Base-by-base conservation (phyloP, 257 asterid species). In the Penstemon davidsonii region DNA sequence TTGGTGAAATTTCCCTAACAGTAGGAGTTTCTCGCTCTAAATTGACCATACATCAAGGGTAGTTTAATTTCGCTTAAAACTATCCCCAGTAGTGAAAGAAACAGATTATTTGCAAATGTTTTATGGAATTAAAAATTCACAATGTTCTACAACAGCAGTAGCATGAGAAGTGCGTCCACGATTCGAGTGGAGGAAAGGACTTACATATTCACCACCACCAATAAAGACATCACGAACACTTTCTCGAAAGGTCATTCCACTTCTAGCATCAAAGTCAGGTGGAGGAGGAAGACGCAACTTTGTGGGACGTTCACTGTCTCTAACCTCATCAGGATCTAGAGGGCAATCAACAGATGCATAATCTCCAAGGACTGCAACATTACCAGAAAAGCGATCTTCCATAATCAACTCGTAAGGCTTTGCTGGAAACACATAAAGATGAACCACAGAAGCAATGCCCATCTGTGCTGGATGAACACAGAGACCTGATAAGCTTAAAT, bases 391-490 rank as follows among this genome's bases (percentile, higher is more conserved):
- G 56, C 74, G 82, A 66, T 94, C 99, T 73, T 93, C 97, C 96
- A 91, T 25, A 25, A 25, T 88, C 74, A 84, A 79, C 83, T 89
- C 96, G 55, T 94, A 94, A 13, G 97, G 96, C 76, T 87, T 94
- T 79, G 96, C 96, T n/a, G 99, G 97, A 86, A 94, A 94, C 69
- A 91, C 99, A 75, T 88, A 90, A 45, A 94, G 92, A 81, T 94
- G 99, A 77, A 83, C 96, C 73, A 71, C 80, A 44, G 99, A 84
- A 83, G 97, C 97, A 54, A 94, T 69, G 73, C 96, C 96, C 99
- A 94, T 94, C 99, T 94, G 99, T 80, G 75, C 99, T 90, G 97
- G 97, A 88, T 79, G 66, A 84, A 90, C 53, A 80, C 79, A 78
- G 64, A 83, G 45, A 72, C 73, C 73, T 67, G 82, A 75, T 74